Conservation (phyloP, 2,329 filamentous ascomycete species). For the Metarhizium robertsii region DNA sequence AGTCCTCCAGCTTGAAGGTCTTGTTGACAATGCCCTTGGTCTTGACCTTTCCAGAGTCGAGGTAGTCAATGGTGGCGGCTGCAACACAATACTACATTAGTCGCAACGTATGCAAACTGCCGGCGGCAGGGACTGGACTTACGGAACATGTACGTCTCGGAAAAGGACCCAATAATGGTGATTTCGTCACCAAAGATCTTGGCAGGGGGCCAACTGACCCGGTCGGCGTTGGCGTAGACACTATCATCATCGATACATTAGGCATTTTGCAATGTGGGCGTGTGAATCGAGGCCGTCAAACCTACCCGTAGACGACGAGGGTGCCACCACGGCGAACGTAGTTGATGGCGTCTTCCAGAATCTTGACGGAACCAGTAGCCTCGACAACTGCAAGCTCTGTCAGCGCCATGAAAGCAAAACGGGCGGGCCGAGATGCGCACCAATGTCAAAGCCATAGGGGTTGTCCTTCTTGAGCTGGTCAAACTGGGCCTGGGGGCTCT, state of each 20-base stretch:
- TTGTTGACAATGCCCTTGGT: conserved; percentile 65
- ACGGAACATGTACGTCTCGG: conserved; percentile 64
- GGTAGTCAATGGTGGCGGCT: conserved; percentile 40
- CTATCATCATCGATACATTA: conserved; percentile 17
- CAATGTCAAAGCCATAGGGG: conserved; percentile 65
- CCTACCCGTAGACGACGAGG: conserved; percentile 54
- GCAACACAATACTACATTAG: background rate
- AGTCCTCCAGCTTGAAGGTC: conserved; percentile 64
- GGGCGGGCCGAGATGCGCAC: conserved; percentile 12
- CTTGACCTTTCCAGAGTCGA: conserved; percentile 51
- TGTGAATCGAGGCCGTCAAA: background rate
- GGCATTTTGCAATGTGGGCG: background rate
- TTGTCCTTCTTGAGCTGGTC: conserved; percentile 52
- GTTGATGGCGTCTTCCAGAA: conserved; percentile 62
- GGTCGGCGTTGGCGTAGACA: conserved; percentile 54
- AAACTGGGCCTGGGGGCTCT: conserved; percentile 49
- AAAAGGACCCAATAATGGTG: conserved; percentile 65
- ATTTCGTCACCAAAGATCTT: conserved; percentile 64
- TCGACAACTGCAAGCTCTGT: conserved; percentile 41
- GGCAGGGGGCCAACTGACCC: conserved; percentile 59
- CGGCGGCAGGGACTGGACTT: conserved; percentile 13
- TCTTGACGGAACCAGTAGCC: conserved; percentile 59
- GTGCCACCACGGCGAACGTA: conserved; percentile 64
- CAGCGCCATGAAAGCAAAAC: conserved; percentile 5
- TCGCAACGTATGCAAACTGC: background rate